A percentile compares a stretch with the other conserved stretches of the same genome.
Evolutionary conservation across 148 eudicot species (phyloP).

Genomic region (Vaccinium macrocarpon): DNA sequence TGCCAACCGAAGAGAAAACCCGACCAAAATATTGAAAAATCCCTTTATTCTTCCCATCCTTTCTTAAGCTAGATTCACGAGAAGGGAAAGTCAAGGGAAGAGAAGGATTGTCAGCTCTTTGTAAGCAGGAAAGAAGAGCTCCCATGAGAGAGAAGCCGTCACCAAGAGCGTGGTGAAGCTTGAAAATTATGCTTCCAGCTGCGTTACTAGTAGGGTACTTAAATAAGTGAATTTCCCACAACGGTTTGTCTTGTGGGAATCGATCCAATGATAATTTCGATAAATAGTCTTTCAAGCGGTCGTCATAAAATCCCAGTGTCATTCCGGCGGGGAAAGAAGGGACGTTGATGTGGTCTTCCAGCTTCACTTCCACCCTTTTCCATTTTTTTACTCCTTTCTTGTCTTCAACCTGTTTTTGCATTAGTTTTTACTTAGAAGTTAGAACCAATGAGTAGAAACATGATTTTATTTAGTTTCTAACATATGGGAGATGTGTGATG

Average conservation of each 20-base stretch:
- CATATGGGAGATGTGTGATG: not conserved
- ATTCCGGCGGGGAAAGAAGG: constrained; percentile 42
- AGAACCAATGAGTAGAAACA: not conserved
- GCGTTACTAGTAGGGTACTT: constrained; percentile 72
- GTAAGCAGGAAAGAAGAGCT: constrained; percentile 80
- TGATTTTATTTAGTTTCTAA: not conserved
- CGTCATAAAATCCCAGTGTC: constrained; percentile 43
- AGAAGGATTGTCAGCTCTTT: constrained; percentile 65
- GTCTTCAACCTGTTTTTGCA: constrained; percentile 49
- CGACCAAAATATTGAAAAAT: constrained; percentile 6
- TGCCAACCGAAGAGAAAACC: constrained; percentile 19
- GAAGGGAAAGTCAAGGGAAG: constrained; percentile 60
- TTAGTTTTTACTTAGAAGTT: not conserved
- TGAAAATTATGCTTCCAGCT: constrained; percentile 55
- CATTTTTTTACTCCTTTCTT: constrained; percentile 56
- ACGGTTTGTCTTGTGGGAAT: constrained; percentile 56
- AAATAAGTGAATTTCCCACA: constrained; percentile 73
- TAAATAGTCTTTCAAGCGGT: constrained; percentile 44
- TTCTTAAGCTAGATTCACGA: constrained; percentile 1
- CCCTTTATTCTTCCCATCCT: not conserved
- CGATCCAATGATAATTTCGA: constrained; percentile 49
- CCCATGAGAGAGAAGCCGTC: constrained; percentile 90
- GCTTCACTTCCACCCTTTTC: constrained; percentile 65
- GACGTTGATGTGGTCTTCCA: constrained; percentile 47
- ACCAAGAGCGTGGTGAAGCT: constrained; percentile 83